Conservation (phyloP, 1,139 yeast species). For the Pichia sp. region DNA sequence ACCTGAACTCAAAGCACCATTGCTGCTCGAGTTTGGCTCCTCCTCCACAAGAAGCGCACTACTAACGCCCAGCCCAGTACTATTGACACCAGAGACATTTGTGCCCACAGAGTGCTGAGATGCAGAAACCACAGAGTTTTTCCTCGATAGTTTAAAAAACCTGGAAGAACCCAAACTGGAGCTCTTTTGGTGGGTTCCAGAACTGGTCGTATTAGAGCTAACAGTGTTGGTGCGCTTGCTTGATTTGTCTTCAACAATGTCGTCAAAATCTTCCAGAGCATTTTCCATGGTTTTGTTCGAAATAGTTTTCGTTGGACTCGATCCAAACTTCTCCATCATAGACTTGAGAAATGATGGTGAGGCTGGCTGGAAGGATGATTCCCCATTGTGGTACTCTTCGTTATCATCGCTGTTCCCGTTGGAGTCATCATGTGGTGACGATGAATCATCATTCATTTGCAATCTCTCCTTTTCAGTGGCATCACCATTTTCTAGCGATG, state of each 20-base stretch:
- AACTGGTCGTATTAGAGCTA: neutral
- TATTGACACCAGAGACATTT: neutral
- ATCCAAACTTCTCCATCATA: conserved; percentile 29
- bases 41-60: neutral
- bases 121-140: conserved; percentile 11
- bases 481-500: neutral
- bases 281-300: conserved; percentile 19
- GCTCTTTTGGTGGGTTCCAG: conserved; percentile 4
- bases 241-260: conserved; percentile 18
- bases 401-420: neutral
- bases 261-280: conserved; percentile 17
- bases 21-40: neutral
- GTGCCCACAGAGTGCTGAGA: conserved; percentile 6
- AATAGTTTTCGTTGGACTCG: conserved; percentile 29
- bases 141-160: conserved; percentile 25
- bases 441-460: neutral
- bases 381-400: neutral
- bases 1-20: neutral
- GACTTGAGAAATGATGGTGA: conserved; percentile 31
- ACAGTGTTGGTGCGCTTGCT: conserved; percentile 1
- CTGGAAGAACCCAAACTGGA: conserved; percentile 23
- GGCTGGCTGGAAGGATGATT: conserved; percentile 10
- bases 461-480: neutral
- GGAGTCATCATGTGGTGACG: neutral
- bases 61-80: neutral